Base-by-base conservation (phyloP, 768 basidiomycete genomes). In the Coprinellus micaceus region DNA sequence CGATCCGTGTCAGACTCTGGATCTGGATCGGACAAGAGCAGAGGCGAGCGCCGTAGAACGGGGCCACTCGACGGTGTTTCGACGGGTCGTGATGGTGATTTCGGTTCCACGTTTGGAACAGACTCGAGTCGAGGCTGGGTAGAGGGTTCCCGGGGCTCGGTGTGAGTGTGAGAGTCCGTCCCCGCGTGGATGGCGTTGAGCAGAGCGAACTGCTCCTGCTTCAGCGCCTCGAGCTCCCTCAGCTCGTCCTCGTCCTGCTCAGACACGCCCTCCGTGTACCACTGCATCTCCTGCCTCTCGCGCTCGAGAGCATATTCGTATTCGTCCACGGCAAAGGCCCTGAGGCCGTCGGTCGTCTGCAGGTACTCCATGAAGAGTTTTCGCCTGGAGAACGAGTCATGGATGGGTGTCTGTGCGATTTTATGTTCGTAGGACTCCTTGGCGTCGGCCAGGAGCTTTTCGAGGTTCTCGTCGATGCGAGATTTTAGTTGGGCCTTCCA, bases 381-480 rank as follows among this genome's bases (percentile, higher is more conserved):
- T 40, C 64, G 57, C 11, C 65, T 64, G 25, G 52, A 49, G 30
- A 61, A 58, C 6, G 59, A 2, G 47, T 59, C 52, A 2, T 61
- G 50, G 2, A 57, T 33, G 7, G 53, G 51, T 36, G 52, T 60
- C 28, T 61, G 53, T 5, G 56, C 48, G 26, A 66, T 26, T 44
- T 63, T 63, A 21, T 43, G 54, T 47, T 66, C 60, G 54, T 65
- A 65, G 25, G 65, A 60, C 2, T 40, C 52, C 21, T 62, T 58
- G 19, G 62, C 60, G 28, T 66, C 62, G 26, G 57, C 54, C 0
- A 69, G 58, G 43, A 64, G 57, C 26, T 54, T 54, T n/a, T 66
- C 65, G 25, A 67, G 60, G 52, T 65, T 64, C 19, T 62, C 61
- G 61, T 62, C 63, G 52, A 69, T 57, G n/a, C 63, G 64, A 33